Evolutionary conservation across 2,329 filamentous ascomycete species (phyloP), one percentile per base, ranked within the genome.

Genomic region (Apiospora malaysiana): DNA sequence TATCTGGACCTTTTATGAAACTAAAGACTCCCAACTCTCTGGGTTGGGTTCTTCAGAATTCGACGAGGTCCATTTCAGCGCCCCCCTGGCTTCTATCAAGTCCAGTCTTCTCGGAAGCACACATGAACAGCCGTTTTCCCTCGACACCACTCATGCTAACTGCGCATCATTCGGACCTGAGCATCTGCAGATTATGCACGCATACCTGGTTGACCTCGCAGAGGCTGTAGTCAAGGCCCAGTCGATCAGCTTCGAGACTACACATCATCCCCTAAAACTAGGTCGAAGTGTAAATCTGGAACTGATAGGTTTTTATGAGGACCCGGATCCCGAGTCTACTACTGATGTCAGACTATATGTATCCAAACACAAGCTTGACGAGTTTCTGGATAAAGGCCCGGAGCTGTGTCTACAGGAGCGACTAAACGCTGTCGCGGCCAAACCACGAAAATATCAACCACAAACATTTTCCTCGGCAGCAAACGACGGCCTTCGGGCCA

Each of bases 1-100:
- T 8, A 82, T 91, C 16, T 91, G 89, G 88, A 89, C 88, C 0
- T 87, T 91, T 51, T 88, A 91, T 71, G 89, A 91, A 75, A 91
- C 88, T 0, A 84, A 88, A 9, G 89, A 91, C 76, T 90, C 89
- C 0, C 84, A 85, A 0, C 80, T 91, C 5, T 86, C 86, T 0
- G 85, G 85, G 0, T 76, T 81, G 2, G 82, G 81, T 0, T 76
- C 78, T 5, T 75, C 78, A 0, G 77, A 81, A 4, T 77, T 78
- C 0, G 79, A 80, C 4, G 85, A 86, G 69, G 83, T 90, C 2
- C 87, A 87, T 74, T 90, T 91, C 71, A 87, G 87, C 9, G 88
- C 88, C 0, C 88, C 89, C 0, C 80, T 91, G 21, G 87, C 87
- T 0, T 90, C 89, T 0, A 86, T 87, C 75, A 88, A 87, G 72